Base-by-base conservation (phyloP, 1,284 basidiomycete species). In the Moesziomyces parantarcticus region DNA sequence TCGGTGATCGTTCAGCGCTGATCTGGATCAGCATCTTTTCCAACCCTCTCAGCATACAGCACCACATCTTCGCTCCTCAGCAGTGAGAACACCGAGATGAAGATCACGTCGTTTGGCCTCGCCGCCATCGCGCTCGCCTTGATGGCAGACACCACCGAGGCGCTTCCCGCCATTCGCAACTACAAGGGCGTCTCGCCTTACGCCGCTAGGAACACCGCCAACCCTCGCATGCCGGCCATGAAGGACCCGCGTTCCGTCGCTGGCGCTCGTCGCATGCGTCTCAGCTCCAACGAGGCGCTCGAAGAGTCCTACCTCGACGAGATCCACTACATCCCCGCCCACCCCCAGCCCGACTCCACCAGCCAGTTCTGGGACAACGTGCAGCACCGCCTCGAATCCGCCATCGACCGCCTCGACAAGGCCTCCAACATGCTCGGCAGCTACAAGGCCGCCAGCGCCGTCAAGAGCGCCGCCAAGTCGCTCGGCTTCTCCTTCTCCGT, bases 111-210 rank as follows among this genome's bases (percentile, higher is more conserved):
- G 21, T 60, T 73, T 34, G 60, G 64, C 43, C 51, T 73, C 44
- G 70, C 60, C 26, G 64, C 70, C 52, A 67, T 73, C 34, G 64
- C 70, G 11, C 53, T 73, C 26, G 64, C 64, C 60, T 58, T 73
- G 50, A 67, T 66, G 64, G 63, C 58, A 4, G 64, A 67, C 53
- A 67, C 61, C 50, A 39, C 56, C 40, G 64, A 67, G 32, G 74
- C 74, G 20, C 43, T 76, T 5, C 74, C 74, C 29, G 63, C 66
- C 45, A 57, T 76, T 29, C 55, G 58, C 41, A 57, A 29, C 29
- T 74, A 73, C 55, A 68, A 68, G 41, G 74, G 74, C 36, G 62
- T 69, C 23, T 72, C 68, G 29, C 64, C 61, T 1, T 76, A 76
- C 55, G 55, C 39, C 39, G 70, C 60, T 14, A 40, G 50, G 43